Evolutionary conservation across 1,284 basidiomycete species (phyloP), one percentile per base, ranked within the genome.

Genomic region (Ganoderma leucocontextum): DNA sequence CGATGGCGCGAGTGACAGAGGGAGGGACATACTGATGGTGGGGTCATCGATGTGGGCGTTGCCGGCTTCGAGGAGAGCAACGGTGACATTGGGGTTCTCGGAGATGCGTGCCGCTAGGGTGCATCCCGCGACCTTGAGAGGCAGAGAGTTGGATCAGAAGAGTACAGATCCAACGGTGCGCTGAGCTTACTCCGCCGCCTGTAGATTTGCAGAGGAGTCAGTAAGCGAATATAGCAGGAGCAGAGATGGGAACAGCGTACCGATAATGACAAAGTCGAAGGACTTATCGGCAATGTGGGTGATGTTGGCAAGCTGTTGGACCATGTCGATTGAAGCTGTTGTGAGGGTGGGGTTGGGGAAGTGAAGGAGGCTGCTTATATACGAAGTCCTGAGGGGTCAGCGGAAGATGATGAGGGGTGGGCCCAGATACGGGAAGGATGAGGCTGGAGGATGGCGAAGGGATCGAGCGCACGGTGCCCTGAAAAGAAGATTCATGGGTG

Each of bases 51-150:
- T 59, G 47, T 70, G 66, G 2, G 73, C 67, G 17, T 64, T 66
- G 2, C 72, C 73, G 2, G 73, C 70, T 44, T 74, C 73, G 8
- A 74, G 62, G 7, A 73, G 60, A 9, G 70, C 72, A 0, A 73
- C 72, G 22, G 72, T 62, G 3, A 71, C 64, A 7, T 49, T 47
- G 1, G 69, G 65, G 36, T 73, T 61, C 62, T 73, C 69, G 39
- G 58, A 71, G 35, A 74, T 58, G 5, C 70, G 42, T 17, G 66
- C 59, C 0, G 74, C 72, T 0, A 73, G 52, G 25, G 63, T 62
- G 22, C 68, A 69, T 29, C 65, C 68, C 0, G 65, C 49, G 5
- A 69, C 19, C 68, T 69, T 57, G 4, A 29, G 25, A 15, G 41
- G 12, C 3, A 7, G 6, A 9, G 19, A 1, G 12, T 25, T 7